These are phyloP conservation scores for Theileria orientalis DNA, from an alignment of 169 alveolate genomes.

Conservation along the genomic window DNA sequence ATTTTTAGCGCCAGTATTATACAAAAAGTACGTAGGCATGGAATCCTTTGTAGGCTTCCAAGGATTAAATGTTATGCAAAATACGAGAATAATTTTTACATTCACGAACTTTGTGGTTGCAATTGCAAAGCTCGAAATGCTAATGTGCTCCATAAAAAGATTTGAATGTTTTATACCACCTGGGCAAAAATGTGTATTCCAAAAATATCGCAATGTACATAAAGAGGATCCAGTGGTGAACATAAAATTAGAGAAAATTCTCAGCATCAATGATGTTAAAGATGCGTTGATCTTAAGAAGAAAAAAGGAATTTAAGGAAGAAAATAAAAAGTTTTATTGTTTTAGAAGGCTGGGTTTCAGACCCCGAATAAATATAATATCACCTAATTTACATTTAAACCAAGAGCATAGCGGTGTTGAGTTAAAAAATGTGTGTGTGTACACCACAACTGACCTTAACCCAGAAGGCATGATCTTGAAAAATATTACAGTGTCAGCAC, in stretches of 20 bases:
- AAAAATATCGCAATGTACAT: background rate
- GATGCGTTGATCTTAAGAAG: background rate
- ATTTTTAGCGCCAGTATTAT: conserved; percentile 2
- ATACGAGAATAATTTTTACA: background rate
- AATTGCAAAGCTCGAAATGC: background rate
- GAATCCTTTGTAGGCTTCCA: background rate
- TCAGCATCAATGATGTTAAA: background rate
- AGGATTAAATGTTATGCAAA: background rate
- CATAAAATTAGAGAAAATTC: too few species aligned
- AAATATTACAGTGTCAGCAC: too few species aligned
- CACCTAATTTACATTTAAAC: background rate
- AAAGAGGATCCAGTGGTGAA: conserved; percentile 5
- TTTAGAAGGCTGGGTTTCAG: too few species aligned
- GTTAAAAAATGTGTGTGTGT: too few species aligned
- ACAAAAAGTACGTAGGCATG: background rate
- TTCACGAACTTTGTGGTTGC: conserved; percentile 20
- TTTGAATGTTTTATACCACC: conserved; percentile 16
- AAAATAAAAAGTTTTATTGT: too few species aligned
- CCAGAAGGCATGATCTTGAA: too few species aligned
- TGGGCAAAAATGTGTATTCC: conserved; percentile 6
- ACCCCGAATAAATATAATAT: too few species aligned
- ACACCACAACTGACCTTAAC: too few species aligned
- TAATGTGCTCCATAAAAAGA: conserved; percentile 13
- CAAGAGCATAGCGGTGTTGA: background rate
- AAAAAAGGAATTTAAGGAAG: background rate